Evolutionary conservation across 2,329 filamentous ascomycete species (phyloP), one percentile per base, ranked within the genome.

Genomic region (Xylaria arbuscula): DNA sequence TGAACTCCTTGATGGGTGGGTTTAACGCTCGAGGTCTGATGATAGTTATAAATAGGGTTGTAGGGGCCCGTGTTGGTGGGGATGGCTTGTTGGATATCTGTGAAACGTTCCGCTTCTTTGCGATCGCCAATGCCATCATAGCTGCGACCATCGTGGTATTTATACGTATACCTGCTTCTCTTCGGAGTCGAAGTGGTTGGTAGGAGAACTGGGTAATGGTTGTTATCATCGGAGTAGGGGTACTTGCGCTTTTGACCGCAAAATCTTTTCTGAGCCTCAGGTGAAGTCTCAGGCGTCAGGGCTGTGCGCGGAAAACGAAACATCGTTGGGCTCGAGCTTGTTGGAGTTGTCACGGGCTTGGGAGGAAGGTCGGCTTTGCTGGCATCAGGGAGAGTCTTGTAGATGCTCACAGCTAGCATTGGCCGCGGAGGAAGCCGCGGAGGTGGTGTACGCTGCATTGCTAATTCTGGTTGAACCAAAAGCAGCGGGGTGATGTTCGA

Each of bases 301-400:
- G 15, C 5, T 47, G 2, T 5, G 24, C 10, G 22, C 7, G 54
- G 55, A 32, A 28, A 22, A n/a, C 19, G 55, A 48, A n/a, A 42
- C 2, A 28, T 13, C 13, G 42, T 48, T 36, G 60, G 36, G 19
- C 34, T 61, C n/a, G 40, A 40, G 28, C n/a, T 53, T 7, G 7
- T 51, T 15, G 50, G 60, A 6, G 67, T 28, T 19, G 36, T 24
- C 0, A 9, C 28, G 34, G 59, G 64, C 45, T 54, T 64, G 22
- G 60, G 55, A 36, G 60, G 67, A 6, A 69, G 64, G 36, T 11
- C 24, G 40, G 67, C 63, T 2, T 61, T 66, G 59, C 64, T 67
- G 13, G 67, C 63, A 56, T 69, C 59, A 11, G 63, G 67, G 9
- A 66, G 63, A 19, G 40, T 51, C 32, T 56, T 67, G 34, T 67